Conservation (phyloP, 2,329 filamentous ascomycete species). For the Fusarium nurragi region DNA sequence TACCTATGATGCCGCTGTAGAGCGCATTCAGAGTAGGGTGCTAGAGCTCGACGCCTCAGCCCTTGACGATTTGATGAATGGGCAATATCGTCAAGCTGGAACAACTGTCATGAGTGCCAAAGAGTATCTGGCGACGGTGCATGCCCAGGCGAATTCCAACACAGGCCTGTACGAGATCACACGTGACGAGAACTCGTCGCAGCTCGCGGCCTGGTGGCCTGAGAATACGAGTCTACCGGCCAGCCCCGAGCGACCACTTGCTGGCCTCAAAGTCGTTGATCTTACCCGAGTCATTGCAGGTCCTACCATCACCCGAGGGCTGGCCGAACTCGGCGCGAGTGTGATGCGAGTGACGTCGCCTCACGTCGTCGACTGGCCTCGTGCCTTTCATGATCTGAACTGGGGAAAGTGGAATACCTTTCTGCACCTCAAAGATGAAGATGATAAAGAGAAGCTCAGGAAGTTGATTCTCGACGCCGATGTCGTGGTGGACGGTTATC, state of each 20-base stretch:
- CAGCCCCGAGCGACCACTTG: background rate
- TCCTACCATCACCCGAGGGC: background rate
- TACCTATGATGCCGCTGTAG: no score
- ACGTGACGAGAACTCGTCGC: no score
- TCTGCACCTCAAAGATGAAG: background rate
- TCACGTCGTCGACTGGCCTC: background rate
- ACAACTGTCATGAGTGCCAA: no score
- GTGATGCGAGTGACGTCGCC: background rate
- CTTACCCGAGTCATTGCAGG: background rate
- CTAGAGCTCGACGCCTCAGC: no score
- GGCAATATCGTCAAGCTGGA: no score
- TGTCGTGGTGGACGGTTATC: background rate
- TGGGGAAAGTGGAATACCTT: background rate
- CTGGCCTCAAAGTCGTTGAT: background rate
- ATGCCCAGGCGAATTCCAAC: no score
- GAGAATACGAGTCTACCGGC: no score
- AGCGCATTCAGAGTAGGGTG: no score
- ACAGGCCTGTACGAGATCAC: no score
- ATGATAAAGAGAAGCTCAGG: background rate
- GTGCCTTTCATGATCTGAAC: background rate
- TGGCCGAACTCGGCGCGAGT: background rate
- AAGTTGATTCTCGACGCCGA: background rate
- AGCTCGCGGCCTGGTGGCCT: no score
- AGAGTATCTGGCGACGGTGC: no score
- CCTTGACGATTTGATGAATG: no score